These are phyloP conservation scores for Ambrosia artemisiifolia DNA, from an alignment of 129 eudicot genomes.

Conservation along the genomic window DNA sequence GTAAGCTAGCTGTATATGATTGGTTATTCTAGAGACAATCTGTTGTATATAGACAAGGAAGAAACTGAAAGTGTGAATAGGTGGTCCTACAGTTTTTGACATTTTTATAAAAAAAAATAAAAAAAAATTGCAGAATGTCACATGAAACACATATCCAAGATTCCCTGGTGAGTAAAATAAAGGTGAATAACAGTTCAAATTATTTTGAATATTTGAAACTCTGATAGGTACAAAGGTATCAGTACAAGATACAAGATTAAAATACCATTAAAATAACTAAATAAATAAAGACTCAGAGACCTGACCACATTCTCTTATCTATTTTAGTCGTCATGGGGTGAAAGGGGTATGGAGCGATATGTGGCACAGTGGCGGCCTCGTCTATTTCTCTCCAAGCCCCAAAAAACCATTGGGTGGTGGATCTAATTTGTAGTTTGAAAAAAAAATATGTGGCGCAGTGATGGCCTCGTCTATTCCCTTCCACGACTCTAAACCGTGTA, in stretches of 20 bases:
- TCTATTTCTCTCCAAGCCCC: no score
- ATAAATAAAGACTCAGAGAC: background rate
- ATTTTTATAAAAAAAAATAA: conserved; percentile 20
- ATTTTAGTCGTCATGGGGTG: background rate
- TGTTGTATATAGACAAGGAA: conserved; percentile 23
- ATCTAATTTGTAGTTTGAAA: no score
- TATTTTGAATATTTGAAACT: conserved; percentile 19
- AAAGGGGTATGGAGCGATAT: no score
- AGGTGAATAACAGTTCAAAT: conserved; percentile 18
- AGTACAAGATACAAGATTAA: conserved; percentile 15
- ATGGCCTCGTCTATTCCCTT: no score
- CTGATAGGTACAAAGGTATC: conserved; percentile 22
- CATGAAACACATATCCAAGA: conserved; percentile 34
- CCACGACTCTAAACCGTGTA: no score
- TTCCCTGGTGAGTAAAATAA: conserved; percentile 28
- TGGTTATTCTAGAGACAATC: conserved; percentile 29
- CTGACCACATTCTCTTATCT: conserved; percentile 19
- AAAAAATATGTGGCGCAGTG: no score
- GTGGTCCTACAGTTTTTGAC: conserved; percentile 32
- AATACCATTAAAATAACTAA: no score
- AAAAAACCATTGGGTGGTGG: no score
- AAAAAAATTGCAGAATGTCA: conserved; percentile 22
- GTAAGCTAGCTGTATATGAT: background rate
- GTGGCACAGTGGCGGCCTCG: no score
- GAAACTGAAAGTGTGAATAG: conserved; percentile 15